These are phyloP conservation scores for Volvariella surrecta DNA, from an alignment of 1,284 basidiomycete species.

Conservation along the genomic window DNA sequence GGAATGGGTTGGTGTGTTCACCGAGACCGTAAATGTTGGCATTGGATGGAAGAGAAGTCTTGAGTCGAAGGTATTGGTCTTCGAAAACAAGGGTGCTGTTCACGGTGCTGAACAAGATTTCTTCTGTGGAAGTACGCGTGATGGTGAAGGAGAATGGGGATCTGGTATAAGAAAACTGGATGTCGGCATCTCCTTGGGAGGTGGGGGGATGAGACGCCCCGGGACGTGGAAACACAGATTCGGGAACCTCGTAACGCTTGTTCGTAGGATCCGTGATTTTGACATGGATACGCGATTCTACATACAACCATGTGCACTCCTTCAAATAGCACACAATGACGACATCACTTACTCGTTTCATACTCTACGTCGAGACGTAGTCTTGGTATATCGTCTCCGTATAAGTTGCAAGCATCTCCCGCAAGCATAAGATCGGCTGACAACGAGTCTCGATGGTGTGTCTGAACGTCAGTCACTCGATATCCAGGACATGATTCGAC, in stretches of 20 bases:
- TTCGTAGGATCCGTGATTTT: constrained; percentile 57
- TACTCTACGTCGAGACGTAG: constrained; percentile 49
- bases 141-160: constrained; percentile 71
- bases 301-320: not conserved
- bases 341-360: constrained; percentile 46
- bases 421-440: constrained; percentile 46
- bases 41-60: constrained; percentile 41
- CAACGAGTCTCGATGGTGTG: constrained; percentile 25
- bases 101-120: constrained; percentile 64
- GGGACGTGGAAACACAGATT: constrained; percentile 57
- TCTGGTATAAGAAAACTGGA: constrained; percentile 59
- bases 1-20: constrained; percentile 64
- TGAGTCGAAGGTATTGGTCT: constrained; percentile 70
- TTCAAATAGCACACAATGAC: not conserved
- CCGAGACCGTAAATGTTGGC: constrained; percentile 77
- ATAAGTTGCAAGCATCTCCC: constrained; percentile 53
- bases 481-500: constrained; percentile 38
- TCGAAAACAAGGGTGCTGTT: constrained; percentile 63
- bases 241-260: constrained; percentile 61
- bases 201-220: constrained; percentile 19
- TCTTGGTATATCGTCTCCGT: constrained; percentile 46
- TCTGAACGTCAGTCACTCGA: constrained; percentile 30
- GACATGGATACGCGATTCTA: constrained; percentile 60
- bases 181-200: constrained; percentile 27
- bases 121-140: constrained; percentile 40